These are phyloP conservation scores for Euclidium syriacum DNA, from an alignment of 345 rosid genomes.

Conservation along the genomic window DNA sequence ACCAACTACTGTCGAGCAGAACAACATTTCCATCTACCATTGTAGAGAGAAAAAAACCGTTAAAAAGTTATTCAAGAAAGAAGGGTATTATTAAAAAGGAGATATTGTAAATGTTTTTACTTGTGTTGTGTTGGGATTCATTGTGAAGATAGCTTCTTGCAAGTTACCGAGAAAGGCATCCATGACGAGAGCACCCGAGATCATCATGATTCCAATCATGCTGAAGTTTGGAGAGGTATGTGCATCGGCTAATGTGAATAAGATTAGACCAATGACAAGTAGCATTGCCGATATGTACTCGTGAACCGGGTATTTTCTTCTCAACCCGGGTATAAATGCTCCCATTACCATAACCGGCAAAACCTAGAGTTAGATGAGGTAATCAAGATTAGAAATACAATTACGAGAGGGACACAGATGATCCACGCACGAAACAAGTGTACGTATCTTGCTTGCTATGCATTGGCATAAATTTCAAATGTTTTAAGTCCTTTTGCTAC, in stretches of 20 bases:
- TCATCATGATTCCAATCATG: constrained; percentile 66
- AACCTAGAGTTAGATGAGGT: constrained; percentile 36
- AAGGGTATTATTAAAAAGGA: not conserved
- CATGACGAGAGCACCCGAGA: constrained; percentile 68
- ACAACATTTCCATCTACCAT: constrained; percentile 75
- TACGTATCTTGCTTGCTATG: not conserved
- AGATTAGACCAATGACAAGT: constrained; percentile 65
- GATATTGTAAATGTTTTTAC: constrained; percentile 19
- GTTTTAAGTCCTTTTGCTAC: not conserved
- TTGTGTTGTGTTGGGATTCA: constrained; percentile 86
- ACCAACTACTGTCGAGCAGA: constrained; percentile 79
- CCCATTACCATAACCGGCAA: constrained; percentile 90
- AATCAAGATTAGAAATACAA: not conserved
- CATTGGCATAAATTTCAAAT: not conserved
- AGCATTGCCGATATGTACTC: constrained; percentile 78
- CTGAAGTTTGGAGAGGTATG: constrained; percentile 75
- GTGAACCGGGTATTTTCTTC: constrained; percentile 68
- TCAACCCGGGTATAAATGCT: constrained; percentile 77
- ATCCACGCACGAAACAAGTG: not conserved
- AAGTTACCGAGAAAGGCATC: constrained; percentile 86
- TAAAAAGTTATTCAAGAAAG: not conserved
- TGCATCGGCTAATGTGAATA: constrained; percentile 86
- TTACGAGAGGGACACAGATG: not conserved
- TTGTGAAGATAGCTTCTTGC: constrained; percentile 85
- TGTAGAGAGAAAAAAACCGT: not conserved